These are phyloP conservation scores for Ophiocordyceps camponoti-rufipedis DNA, from an alignment of 2,329 filamentous ascomycete species.

Conservation along the genomic window DNA sequence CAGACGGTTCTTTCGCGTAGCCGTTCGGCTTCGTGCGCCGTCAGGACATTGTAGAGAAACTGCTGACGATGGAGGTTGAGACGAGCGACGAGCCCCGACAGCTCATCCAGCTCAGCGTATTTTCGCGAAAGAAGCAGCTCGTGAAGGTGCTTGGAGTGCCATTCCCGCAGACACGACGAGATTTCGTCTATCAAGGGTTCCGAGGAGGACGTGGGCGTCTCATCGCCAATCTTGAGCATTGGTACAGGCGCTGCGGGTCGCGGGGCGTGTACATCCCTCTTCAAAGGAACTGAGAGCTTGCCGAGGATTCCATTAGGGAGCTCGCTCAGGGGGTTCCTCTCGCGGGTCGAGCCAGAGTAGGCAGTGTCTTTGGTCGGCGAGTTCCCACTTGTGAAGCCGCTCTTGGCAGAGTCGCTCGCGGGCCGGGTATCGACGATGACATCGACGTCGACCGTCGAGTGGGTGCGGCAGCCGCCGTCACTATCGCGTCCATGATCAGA, in stretches of 20 bases:
- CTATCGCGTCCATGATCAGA: slow-evolving; percentile 33
- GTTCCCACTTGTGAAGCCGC: slow-evolving; percentile 23
- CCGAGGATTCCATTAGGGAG: slow-evolving; percentile 21
- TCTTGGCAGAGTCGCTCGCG: slow-evolving; percentile 34
- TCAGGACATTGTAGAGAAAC: slow-evolving; percentile 86
- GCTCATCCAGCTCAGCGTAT: slow-evolving; percentile 63
- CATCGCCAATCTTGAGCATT: slow-evolving; percentile 94
- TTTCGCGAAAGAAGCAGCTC: slow-evolving; percentile 70
- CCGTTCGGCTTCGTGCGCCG: slow-evolving; percentile 60
- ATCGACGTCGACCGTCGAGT: slow-evolving; percentile 12
- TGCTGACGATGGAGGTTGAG: slow-evolving; percentile 76
- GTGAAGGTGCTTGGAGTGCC: slow-evolving; percentile 95
- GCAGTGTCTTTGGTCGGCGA: slow-evolving; percentile 17
- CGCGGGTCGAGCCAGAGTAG: slow-evolving; percentile 12
- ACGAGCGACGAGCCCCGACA: slow-evolving; percentile 64
- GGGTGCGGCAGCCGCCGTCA: slow-evolving; percentile 23
- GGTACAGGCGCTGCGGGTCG: slow-evolving; percentile 86
- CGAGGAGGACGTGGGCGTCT: slow-evolving; percentile 73
- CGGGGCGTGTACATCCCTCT: slow-evolving; percentile 46
- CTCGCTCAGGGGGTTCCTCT: slow-evolving; percentile 15
- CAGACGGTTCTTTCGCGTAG: slow-evolving; percentile 84
- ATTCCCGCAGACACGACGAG: slow-evolving; percentile 87
- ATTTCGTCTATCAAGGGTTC: slow-evolving; percentile 96
- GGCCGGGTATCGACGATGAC: slow-evolving; percentile 10
- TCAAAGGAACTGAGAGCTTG: slow-evolving; percentile 26